Evolutionary conservation across 257 asterid species (phyloP), one percentile per base, ranked within the genome.

Genomic region (Penstemon barbatus): DNA sequence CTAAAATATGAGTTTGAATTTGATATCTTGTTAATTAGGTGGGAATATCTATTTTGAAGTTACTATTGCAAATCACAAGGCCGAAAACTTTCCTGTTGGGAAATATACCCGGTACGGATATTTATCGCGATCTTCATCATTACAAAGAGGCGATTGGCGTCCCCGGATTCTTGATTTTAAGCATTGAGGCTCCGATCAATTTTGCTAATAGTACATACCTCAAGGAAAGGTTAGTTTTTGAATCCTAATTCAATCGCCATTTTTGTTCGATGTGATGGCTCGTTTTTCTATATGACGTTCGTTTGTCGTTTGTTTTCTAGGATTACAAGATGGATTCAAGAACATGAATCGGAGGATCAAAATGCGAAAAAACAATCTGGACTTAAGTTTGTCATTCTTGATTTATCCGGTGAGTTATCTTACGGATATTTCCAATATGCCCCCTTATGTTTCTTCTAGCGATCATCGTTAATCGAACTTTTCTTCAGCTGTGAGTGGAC

Each of bases 181-280:
- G 89, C 75, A 77, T 89, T 65, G 96, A 92, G 79, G 87, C 98
- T 69, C 95, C 96, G 13, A 83, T 92, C 64, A 92, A 92, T 82
- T 92, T 92, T 42, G 96, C 88, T 0, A 89, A 92, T 75, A 77
- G 88, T 6, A 92, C 95, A 74, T 89, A 89, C 74, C 92, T 87
- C 50, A 92, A 87, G 50, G 98, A 92, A 75, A 82, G 96, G 96
- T 91, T 71, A 56, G 78, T 52, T 57, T 12, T 43, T 61, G 58
- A 40, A 11, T 42, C 46, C n/a, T 37, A 50, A 4, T 51, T 69
- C 4, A 37, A 8, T 10, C 37, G 42, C 11, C 49, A 5, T 19
- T 53, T 11, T 45, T 13, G 53, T 41, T 10, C 33, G 8, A 15
- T 38, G 6, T n/a, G 3, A 3, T 4, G 39, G 70, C 13, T 39